Evolutionary conservation across 768 basidiomycete species (phyloP), one percentile per base, ranked within the genome.

Genomic region (Mycena rebaudengoi): DNA sequence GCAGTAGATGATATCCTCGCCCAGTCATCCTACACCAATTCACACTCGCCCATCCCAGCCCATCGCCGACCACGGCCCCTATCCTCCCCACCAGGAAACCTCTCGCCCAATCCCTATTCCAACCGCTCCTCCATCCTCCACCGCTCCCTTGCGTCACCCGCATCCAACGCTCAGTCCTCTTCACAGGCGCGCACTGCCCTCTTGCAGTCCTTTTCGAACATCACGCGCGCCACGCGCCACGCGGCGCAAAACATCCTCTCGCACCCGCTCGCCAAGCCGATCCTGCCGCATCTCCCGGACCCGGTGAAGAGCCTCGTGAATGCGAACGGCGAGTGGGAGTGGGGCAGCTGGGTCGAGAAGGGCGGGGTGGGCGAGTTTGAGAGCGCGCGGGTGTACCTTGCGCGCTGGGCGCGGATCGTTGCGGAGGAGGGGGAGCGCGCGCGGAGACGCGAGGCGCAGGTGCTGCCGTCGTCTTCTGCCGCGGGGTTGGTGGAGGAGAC

Each of bases 401-500:
- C 98, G 11, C 84, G 94, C 30, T 99, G 98, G 98, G 98, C 98
- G 4, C 85, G 96, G 50, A 92, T 95, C 61, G 98, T 99, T 1
- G 98, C 98, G 2, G 98, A 99, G 76, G 98, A 99, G 74, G 98
- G 98, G 18, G 98, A 99, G 75, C 85, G 94, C 16, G 89, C 95
- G 6, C 84, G 98, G 41, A 79, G 89, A 66, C 85, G 86, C 43
- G 98, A 99, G 75, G 88, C 91, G 0, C 90, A 91, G 72, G 81
- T 85, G 0, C 69, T 92, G 13, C 87, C 88, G 4, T 78, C 88
- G 3, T 80, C 85, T 7, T 81, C 80, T 3, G 78, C 83, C 5
- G 70, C 80, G 13, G 81, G 81, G 63, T 73, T 81, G 33, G 83
- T 74, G 18, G 88, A 89, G 71, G 92, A 90, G 75, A 83, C 81